Evolutionary conservation across 2,329 filamentous ascomycete species (phyloP).

Genomic region (Myriosclerotinia duriaeana): DNA sequence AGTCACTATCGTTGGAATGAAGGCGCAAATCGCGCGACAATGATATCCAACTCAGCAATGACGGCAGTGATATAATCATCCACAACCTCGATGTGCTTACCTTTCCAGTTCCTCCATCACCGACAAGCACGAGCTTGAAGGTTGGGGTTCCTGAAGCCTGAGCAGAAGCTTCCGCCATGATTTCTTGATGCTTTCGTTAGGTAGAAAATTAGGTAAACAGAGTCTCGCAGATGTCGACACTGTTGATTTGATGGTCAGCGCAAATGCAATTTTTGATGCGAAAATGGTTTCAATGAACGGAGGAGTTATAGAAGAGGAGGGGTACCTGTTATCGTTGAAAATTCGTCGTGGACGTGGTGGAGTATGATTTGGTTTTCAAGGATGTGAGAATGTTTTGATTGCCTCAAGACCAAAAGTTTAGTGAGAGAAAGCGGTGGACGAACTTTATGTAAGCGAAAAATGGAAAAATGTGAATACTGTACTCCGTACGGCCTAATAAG

Average conservation of each 20-base stretch:
- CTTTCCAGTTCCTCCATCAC: conserved; percentile 99
- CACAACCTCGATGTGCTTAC: conserved; percentile 51
- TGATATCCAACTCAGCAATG: conserved; percentile 20
- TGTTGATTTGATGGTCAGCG: conserved; percentile 16
- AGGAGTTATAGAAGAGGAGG: conserved; percentile 22
- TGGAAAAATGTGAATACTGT: neutral
- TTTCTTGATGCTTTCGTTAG: conserved; percentile 36
- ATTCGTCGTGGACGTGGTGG: conserved; percentile 39
- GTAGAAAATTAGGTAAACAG: conserved; percentile 36
- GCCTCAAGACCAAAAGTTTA: conserved; percentile 28
- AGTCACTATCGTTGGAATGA: conserved; percentile 32
- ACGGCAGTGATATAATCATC: conserved; percentile 14
- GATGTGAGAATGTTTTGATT: conserved; percentile 39
- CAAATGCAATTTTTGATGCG: conserved; percentile 7
- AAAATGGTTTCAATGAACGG: conserved; percentile 1
- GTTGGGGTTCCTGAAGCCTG: conserved; percentile 60
- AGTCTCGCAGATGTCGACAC: conserved; percentile 21
- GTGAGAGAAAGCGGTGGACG: conserved; percentile 23
- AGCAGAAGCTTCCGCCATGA: conserved; percentile 59
- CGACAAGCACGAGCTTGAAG: conserved; percentile 99
- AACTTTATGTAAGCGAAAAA: conserved; percentile 29
- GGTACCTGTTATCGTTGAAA: conserved; percentile 35
- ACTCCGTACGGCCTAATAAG: too few relatives aligned
- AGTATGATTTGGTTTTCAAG: conserved; percentile 37
- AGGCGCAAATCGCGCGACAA: conserved; percentile 29